Conservation (phyloP, 2,329 filamentous ascomycete genomes). For the Scedosporium boydii region DNA sequence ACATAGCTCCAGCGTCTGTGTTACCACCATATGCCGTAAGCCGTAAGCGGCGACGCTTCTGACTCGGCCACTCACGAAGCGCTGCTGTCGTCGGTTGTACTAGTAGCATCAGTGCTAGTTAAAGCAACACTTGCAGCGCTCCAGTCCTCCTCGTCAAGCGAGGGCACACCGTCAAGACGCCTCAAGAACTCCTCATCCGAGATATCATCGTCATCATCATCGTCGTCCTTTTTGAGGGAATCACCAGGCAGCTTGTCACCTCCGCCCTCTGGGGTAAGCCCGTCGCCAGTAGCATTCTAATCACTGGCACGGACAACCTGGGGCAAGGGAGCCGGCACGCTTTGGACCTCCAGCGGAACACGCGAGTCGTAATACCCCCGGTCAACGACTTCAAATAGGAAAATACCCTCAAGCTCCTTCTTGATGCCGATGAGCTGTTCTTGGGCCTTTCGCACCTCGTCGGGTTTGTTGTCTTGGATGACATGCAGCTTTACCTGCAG, state of each 20-base stretch:
- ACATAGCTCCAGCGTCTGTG: no score
- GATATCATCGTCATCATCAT: not conserved
- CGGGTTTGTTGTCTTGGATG: conserved; percentile 46
- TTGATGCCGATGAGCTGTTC: conserved; percentile 38
- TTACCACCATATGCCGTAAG: no score
- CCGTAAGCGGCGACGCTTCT: no score
- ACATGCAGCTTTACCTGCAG: conserved; percentile 45
- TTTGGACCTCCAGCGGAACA: conserved; percentile 26
- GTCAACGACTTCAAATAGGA: conserved; percentile 42
- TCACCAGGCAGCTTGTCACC: not conserved
- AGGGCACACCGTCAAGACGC: not conserved
- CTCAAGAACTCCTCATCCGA: not conserved
- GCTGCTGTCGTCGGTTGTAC: not conserved
- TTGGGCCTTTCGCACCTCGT: conserved; percentile 45
- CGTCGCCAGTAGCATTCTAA: not conserved
- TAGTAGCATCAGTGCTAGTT: not conserved
- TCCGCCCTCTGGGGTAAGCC: not conserved
- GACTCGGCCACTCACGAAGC: not conserved
- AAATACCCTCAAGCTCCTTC: conserved; percentile 38
- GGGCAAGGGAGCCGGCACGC: conserved; percentile 22
- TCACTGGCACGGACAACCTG: conserved; percentile 14
- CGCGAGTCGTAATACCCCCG: conserved; percentile 45
- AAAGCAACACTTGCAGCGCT: not conserved
- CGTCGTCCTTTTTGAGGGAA: not conserved
- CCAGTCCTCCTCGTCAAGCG: not conserved